A percentile compares a stretch with the other conserved stretches of the same genome.
These are phyloP conservation scores for Incumbomyces lentus DNA, from an alignment of 2,329 filamentous ascomycete genomes.

Conservation along the genomic window DNA sequence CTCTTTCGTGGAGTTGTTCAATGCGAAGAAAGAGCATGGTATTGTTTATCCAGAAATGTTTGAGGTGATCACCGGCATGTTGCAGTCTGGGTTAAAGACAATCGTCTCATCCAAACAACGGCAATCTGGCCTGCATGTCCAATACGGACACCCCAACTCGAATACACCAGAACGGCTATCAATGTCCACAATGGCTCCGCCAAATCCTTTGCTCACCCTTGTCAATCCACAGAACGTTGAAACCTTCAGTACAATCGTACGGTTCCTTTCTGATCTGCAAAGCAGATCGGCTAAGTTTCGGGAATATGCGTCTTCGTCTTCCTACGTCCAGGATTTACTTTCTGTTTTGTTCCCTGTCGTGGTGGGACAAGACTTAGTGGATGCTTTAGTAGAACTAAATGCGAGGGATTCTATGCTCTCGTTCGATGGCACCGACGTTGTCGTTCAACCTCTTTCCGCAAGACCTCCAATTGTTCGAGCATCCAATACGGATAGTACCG, in stretches of 20 bases:
- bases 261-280: constrained; percentile 71
- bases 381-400: constrained; percentile 75
- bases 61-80: constrained; percentile 71
- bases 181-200: constrained; percentile 21
- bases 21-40: constrained; percentile 43
- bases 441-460: constrained; percentile 64
- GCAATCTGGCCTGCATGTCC: constrained; percentile 4
- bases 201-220: constrained; percentile 17
- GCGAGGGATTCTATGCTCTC: constrained; percentile 70
- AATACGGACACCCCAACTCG: constrained; percentile 24
- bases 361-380: constrained; percentile 74
- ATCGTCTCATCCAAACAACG: constrained; percentile 48
- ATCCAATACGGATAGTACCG: constrained; percentile 46
- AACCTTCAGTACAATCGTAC: constrained; percentile 64
- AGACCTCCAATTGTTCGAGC: constrained; percentile 62
- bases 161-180: constrained; percentile 16
- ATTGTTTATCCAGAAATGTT: constrained; percentile 70
- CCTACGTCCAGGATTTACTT: constrained; percentile 71
- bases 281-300: constrained; percentile 65
- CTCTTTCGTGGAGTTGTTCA: constrained; percentile 63
- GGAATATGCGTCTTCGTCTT: constrained; percentile 69
- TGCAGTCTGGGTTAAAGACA: constrained; percentile 74
- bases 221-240: constrained; percentile 46
- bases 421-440: constrained; percentile 77
- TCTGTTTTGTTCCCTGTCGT: constrained; percentile 76